Evolutionary conservation across 2,329 filamentous ascomycete species (phyloP).

Genomic region (Colletotrichum tabaci): DNA sequence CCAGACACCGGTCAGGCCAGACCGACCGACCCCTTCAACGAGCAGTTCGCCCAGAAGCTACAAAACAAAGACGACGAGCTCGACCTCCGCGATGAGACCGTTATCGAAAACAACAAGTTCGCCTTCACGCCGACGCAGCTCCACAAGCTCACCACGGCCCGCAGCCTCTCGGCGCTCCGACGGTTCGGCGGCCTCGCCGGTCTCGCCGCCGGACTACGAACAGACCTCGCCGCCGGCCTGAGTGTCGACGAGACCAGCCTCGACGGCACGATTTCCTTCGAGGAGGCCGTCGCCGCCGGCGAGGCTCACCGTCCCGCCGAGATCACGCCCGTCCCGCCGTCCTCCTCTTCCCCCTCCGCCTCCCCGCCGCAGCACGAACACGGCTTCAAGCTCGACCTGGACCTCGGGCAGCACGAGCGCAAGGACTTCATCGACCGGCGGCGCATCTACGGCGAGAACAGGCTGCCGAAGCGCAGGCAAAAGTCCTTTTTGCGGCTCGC

Average conservation of each 20-base stretch:
- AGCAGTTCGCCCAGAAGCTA: not conserved
- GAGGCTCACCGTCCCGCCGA: constrained; percentile 49
- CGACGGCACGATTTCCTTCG: constrained; percentile 62
- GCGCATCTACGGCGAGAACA: constrained; percentile 79
- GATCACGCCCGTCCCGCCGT: constrained; percentile 45
- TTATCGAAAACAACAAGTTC: constrained; percentile 61
- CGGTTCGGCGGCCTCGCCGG: constrained; percentile 68
- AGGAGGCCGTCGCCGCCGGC: constrained; percentile 62
- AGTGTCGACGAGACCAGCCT: constrained; percentile 64
- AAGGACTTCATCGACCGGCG: constrained; percentile 72
- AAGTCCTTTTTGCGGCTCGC: constrained; percentile 79
- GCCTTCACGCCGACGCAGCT: constrained; percentile 69
- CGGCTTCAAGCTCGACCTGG: constrained; percentile 40
- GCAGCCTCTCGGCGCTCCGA: constrained; percentile 63
- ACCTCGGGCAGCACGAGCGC: constrained; percentile 42
- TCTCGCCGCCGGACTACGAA: constrained; percentile 66
- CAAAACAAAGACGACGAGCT: constrained; percentile 18
- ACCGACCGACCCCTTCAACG: constrained; percentile 39
- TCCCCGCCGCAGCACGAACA: constrained; percentile 11
- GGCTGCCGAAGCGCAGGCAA: constrained; percentile 76
- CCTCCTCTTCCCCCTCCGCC: constrained; percentile 35
- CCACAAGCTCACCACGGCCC: constrained; percentile 67
- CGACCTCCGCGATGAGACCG: constrained; percentile 34
- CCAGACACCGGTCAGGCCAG: constrained; percentile 61
- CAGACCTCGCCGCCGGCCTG: constrained; percentile 63